Evolutionary conservation across 2,329 filamentous ascomycete species (phyloP), one percentile per base, ranked within the genome.

Genomic region (Hymenoscyphus scutula): DNA sequence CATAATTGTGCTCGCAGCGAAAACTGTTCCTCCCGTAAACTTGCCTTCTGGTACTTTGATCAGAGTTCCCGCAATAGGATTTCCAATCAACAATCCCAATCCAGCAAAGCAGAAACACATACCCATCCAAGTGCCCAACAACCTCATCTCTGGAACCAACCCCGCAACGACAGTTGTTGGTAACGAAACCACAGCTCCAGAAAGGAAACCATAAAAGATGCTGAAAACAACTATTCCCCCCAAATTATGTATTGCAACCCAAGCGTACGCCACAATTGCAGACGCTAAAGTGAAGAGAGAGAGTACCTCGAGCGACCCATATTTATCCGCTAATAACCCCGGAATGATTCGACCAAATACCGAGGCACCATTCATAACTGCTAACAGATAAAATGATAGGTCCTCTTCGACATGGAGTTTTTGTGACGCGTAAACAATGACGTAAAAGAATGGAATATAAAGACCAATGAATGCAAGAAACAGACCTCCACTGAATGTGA

Each of bases 141-240:
- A 72, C 69, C 2, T 65, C 56, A 70, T 90, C 86, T 1, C 58
- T 2, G 38, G 64, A 19, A 86, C 87, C 25, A 51, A 62, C 19
- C 27, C 62, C 25, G n/a, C 64, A 38, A 91, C 77, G 13, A 88
- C 77, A 0, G 87, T 81, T 0, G 88, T 84, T 0, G 79, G 78
- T 6, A 91, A 75, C 0, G 82, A 82, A 37, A 89, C 82, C 66
- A 86, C 88, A 2, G 83, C 83, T 11, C 88, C 89, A 0, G 83
- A 86, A 25, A 80, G 80, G 71, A 90, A 89, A 23, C 88, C 89
- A 66, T 88, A 91, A 7, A 89, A 72, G 25, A 81, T 78, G 7
- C 82, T 79, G 72, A 89, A 91, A 30, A 84, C 77, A 55, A 90
- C 80, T 62, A 87, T 82, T 1, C 82, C 80, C 0, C 80, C 80